phyloP scores from a whole-genome alignment of 2,329 filamentous ascomycete species.

The Bipolaris zeicola region DNA sequence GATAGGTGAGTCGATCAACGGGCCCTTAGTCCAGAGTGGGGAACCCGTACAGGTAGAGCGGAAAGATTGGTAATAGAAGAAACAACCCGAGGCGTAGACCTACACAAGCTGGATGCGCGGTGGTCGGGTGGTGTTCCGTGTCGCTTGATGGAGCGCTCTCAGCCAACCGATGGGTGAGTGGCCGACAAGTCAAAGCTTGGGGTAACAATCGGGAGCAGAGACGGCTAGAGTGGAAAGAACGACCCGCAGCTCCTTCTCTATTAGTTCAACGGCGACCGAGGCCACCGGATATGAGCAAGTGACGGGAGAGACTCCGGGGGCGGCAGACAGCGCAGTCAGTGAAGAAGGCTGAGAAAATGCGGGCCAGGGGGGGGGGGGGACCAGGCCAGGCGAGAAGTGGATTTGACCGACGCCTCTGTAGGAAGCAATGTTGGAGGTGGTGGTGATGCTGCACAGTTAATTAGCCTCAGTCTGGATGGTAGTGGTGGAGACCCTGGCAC shows the following conservation, averaged over 20 bases:
- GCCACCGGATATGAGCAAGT: slow-evolving; percentile 25
- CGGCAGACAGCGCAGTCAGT: slow-evolving; percentile 22
- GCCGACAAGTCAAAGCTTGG: slow-evolving; percentile 19
- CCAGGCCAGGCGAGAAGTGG: slow-evolving; percentile 19
- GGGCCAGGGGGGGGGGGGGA: slow-evolving; percentile 16
- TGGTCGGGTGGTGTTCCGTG: slow-evolving; percentile 31
- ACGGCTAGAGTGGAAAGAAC: slow-evolving; percentile 8
- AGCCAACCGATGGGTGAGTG: slow-evolving; percentile 24
- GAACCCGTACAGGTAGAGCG: slow-evolving; percentile 32
- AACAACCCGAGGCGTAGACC: slow-evolving; percentile 24
- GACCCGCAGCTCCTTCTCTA: slow-evolving; percentile 16
- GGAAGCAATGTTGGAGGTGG: slow-evolving; percentile 22
- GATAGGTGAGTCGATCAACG: slow-evolving; percentile 28
- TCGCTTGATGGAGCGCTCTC: slow-evolving; percentile 30
- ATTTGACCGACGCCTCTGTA: slow-evolving; percentile 19
- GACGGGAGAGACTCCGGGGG: slow-evolving; percentile 20
- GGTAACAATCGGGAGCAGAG: slow-evolving; percentile 12
- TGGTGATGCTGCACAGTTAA: slow-evolving; percentile 39
- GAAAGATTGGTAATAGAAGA: slow-evolving; percentile 24
- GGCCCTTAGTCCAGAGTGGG: slow-evolving; percentile 33
- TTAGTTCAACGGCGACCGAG: slow-evolving; percentile 15
- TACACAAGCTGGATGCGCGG: slow-evolving; percentile 24
- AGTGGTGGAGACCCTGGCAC: slow-evolving; percentile 22
- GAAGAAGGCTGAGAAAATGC: slow-evolving; percentile 16
- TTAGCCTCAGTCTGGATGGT: slow-evolving; percentile 35